A percentile compares a stretch with the other conserved stretches of the same genome.
phyloP scores from a whole-genome alignment of 441 rosid species.

The Adansonia grandidieri region DNA sequence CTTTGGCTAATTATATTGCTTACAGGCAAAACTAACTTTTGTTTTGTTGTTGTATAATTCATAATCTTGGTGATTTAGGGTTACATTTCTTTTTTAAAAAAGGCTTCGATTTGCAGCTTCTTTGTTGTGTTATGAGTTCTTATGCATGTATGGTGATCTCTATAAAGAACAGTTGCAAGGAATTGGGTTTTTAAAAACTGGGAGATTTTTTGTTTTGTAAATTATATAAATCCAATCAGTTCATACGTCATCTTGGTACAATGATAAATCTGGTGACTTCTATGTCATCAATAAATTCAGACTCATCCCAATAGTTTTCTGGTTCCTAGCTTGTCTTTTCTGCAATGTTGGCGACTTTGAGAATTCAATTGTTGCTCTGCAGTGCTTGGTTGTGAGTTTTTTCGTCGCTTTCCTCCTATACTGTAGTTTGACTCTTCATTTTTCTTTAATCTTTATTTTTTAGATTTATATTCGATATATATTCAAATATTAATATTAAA shows the following conservation, averaged over 20 bases:
- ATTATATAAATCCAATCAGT: neutral
- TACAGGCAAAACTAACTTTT: constrained; percentile 63
- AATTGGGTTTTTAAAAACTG: neutral
- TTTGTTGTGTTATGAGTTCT: neutral
- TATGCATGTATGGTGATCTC: neutral
- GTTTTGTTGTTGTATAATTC: neutral
- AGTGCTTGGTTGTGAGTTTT: no score
- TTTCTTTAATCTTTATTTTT: no score
- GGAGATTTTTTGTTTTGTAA: neutral
- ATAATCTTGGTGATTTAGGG: neutral
- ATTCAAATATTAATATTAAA: no score
- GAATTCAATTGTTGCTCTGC: no score
- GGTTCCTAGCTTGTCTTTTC: no score
- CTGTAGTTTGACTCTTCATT: no score
- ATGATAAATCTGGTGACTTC: neutral
- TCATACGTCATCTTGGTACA: neutral
- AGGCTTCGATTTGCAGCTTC: constrained; percentile 2
- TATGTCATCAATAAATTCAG: neutral
- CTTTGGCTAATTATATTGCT: constrained; percentile 90
- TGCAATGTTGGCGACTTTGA: no score
- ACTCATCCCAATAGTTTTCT: neutral
- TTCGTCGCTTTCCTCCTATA: neutral
- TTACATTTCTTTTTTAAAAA: neutral
- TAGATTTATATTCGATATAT: no score
- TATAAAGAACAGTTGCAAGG: neutral